phyloP scores from a whole-genome alignment of 257 asterid species.

The Striga asiatica region DNA sequence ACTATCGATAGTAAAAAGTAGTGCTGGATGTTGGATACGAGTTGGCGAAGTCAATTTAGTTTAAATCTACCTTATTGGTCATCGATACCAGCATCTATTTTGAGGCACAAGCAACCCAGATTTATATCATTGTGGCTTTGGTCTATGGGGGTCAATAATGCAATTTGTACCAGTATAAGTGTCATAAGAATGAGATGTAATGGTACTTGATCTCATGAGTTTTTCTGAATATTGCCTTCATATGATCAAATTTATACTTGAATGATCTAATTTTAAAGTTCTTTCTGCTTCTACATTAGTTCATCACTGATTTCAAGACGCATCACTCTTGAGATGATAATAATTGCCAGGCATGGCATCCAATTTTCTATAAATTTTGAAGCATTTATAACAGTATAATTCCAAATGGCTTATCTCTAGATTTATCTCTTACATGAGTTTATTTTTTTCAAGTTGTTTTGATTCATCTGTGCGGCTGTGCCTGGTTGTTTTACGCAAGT shows the following conservation, averaged over 20 bases:
- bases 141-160: neutral
- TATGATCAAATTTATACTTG: neutral
- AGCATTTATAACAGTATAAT: slow-evolving; percentile 12
- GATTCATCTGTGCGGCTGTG: slow-evolving; percentile 7
- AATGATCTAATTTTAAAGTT: neutral
- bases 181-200: neutral
- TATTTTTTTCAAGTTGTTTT: no score
- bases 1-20: neutral
- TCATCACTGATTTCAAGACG: no score
- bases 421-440: neutral
- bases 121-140: neutral
- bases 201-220: slow-evolving; percentile 1
- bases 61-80: neutral
- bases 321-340: no score
- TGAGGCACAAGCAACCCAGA: neutral
- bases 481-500: slow-evolving; percentile 4
- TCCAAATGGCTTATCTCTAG: slow-evolving; percentile 2
- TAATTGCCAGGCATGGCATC: no score
- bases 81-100: neutral
- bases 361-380: neutral
- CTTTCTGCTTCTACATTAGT: neutral
- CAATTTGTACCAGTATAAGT: neutral
- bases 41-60: neutral
- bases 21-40: neutral
- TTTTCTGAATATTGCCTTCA: slow-evolving; percentile 7